Base-by-base conservation (phyloP, 345 rosid species). In the Camelina neglecta region DNA sequence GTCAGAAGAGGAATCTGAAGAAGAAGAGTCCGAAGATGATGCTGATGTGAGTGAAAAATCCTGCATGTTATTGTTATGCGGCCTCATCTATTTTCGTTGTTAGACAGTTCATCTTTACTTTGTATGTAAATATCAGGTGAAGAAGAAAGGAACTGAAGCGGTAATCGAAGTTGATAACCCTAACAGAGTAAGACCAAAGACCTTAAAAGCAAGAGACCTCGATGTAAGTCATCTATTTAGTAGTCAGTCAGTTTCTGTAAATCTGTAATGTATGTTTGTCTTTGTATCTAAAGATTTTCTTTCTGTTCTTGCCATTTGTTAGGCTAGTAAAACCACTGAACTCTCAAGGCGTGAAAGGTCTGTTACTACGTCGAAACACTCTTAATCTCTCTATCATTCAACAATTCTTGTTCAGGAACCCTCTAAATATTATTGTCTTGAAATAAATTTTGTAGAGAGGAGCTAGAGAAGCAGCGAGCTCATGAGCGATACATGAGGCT, bases 341-440 rank as follows among this genome's bases (percentile, higher is more conserved):
- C 94, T 96, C 79, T 91, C 99, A 6, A 90, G 98, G 89, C 96
- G 97, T 60, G 98, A 96, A 84, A 96, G 98, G 99, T 96, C 57
- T 72, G 84, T 80, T 50, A 24, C 39, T 67, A 20, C 67, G 65
- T 6, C 57, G 13, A 13, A 48, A 68, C 54, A 35, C 50, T 39
- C 29, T 63, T 38, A 39, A 39, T 8, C 26, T 60, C 47, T 60
- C 1, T 18, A 6, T 45, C 29, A 57, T 51, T 50, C 60, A 12
- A 15, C 53, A 18, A 11, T 47, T 31, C 35, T 42, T 45, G 4
- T 21, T 4, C 6, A 39, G 67, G 49, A 71, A 8, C 44, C 54
- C 26, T 49, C 20, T 39, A 39, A 11, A 44, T 10, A 42, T 42
- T 48, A 11, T 56, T 9, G 53, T 44, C 58, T 69, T 23, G 11